Conservation (phyloP, 23 red algal species). For the Chondrus crispus region DNA sequence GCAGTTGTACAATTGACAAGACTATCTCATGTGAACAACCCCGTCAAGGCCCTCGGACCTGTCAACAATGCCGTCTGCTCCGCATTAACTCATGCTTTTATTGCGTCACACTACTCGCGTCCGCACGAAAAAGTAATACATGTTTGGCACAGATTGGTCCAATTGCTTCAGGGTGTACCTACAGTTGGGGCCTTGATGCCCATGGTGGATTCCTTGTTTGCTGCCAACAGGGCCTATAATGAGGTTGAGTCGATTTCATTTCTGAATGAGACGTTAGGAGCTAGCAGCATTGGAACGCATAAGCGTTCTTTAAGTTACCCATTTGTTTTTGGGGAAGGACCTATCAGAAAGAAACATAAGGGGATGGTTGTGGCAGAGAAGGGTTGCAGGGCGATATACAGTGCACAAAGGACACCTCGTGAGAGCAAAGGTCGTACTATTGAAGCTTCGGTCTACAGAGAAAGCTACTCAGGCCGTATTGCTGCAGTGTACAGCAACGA, state of each 20-base stretch:
- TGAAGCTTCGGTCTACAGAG: background rate
- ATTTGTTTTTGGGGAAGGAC: background rate
- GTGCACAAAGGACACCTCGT: background rate
- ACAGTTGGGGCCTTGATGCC: background rate
- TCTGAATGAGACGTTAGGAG: background rate
- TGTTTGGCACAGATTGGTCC: background rate
- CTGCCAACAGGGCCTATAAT: slow-evolving; percentile 9
- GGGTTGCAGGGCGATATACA: background rate
- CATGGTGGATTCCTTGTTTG: slow-evolving; percentile 13
- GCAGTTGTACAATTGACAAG: background rate
- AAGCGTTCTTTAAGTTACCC: background rate
- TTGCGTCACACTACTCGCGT: background rate
- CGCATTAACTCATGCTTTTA: background rate
- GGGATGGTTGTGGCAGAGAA: background rate
- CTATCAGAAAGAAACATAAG: slow-evolving; percentile 13
- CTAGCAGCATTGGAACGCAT: slow-evolving; percentile 19
- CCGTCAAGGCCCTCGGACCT: background rate
- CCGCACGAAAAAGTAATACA: background rate
- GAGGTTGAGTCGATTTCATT: background rate
- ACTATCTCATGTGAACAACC: slow-evolving; percentile 13
- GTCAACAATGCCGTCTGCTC: slow-evolving; percentile 20
- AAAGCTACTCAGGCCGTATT: slow-evolving; percentile 11
- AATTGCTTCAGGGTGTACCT: slow-evolving; percentile 8
- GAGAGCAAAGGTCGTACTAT: background rate
- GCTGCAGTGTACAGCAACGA: background rate